phyloP scores from a whole-genome alignment of 2,329 filamentous ascomycete genomes.

The Botrytis paeoniae region DNA sequence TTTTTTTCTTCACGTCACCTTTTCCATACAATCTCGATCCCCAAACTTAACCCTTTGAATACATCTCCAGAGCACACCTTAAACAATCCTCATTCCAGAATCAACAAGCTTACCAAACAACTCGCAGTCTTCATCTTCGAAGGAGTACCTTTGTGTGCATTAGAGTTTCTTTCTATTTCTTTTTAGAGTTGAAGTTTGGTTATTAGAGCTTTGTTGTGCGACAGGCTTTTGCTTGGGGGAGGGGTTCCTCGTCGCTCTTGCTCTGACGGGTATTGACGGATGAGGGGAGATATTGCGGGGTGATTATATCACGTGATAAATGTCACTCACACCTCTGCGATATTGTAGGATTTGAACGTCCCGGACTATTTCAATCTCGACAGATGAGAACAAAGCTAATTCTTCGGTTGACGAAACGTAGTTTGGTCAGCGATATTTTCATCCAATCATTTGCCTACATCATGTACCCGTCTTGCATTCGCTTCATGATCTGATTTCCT shows the following conservation, averaged over 20 bases:
- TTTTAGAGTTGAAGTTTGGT: no score
- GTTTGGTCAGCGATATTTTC: background rate
- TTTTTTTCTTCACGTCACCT: no score
- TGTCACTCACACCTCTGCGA: background rate
- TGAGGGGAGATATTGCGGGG: background rate
- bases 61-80: no score
- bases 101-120: no score
- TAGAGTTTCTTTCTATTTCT: no score
- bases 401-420: rapidly evolving
- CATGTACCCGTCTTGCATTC: background rate
- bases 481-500: background rate
- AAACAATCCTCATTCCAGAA: no score
- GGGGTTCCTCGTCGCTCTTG: background rate
- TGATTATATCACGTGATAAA: rapidly evolving
- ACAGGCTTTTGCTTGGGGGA: background rate
- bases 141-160: no score
- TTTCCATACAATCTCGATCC: no score
- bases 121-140: no score
- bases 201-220: no score
- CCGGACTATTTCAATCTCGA: background rate
- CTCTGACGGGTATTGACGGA: background rate
- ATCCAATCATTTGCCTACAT: background rate
- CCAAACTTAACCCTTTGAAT: no score
- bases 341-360: background rate
- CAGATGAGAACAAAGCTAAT: rapidly evolving